phyloP scores from a whole-genome alignment of 257 asterid genomes.

The Salvia miltiorrhiza region DNA sequence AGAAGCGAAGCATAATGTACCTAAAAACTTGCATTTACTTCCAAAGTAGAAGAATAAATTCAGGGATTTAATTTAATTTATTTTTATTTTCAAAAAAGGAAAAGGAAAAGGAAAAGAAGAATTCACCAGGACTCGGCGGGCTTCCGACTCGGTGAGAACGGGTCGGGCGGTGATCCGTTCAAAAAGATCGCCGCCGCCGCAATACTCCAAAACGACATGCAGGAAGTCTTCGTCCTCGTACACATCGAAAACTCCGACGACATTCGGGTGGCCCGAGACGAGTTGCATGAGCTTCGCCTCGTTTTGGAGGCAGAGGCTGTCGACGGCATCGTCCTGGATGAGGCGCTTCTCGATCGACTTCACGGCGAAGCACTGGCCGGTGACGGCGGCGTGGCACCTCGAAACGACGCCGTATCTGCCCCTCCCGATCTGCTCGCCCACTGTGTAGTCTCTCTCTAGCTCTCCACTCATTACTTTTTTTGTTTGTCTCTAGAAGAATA shows the following conservation, averaged over 20 bases:
- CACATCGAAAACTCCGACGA: constrained; percentile 40
- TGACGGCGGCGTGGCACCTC: constrained; percentile 45
- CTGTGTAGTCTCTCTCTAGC: constrained; percentile 48
- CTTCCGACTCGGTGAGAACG: constrained; percentile 51
- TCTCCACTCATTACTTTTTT: constrained; percentile 46
- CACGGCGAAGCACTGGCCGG: constrained; percentile 58
- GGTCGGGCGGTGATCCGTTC: constrained; percentile 36
- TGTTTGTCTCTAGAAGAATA: constrained; percentile 10
- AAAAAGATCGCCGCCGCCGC: constrained; percentile 52
- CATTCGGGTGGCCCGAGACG: constrained; percentile 41
- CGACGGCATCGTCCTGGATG: constrained; percentile 54
- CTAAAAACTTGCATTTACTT: neutral
- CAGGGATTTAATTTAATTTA: too few relatives aligned
- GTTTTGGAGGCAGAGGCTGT: constrained; percentile 55
- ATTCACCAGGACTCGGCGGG: constrained; percentile 60
- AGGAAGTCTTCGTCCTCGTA: constrained; percentile 61
- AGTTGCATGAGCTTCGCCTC: constrained; percentile 59
- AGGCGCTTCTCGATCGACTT: constrained; percentile 61
- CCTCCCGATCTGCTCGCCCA: constrained; percentile 61
- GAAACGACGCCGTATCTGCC: constrained; percentile 74
- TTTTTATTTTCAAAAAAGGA: too few relatives aligned
- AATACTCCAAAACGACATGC: constrained; percentile 60
- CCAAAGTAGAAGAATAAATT: neutral
- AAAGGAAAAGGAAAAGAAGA: neutral
- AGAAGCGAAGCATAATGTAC: constrained; percentile 8